phyloP scores from a whole-genome alignment of 768 basidiomycete genomes.

The Inosperma sp. region DNA sequence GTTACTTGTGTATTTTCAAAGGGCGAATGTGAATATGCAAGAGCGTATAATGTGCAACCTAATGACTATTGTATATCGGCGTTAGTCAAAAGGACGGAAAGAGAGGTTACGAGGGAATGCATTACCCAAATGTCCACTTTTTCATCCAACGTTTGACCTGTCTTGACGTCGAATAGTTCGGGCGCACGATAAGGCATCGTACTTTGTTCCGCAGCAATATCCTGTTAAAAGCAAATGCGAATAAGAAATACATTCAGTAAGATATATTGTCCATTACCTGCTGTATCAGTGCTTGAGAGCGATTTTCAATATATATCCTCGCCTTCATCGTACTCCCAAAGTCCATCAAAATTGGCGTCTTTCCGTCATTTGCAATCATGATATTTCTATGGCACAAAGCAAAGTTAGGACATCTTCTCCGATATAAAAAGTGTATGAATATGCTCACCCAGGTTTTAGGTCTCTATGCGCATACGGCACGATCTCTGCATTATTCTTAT shows the following conservation, averaged over 20 bases:
- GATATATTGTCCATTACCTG: conserved; percentile 48
- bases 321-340: conserved; percentile 92
- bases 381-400: conserved; percentile 64
- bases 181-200: conserved; percentile 99
- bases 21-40: conserved; percentile 93
- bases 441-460: conserved; percentile 85
- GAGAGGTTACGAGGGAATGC: conserved; percentile 23
- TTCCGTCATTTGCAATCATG: conserved; percentile 92
- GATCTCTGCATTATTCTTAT: conserved; percentile 45
- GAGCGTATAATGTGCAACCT: conserved; percentile 90
- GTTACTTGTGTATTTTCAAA: conserved; percentile 92
- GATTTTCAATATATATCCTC: conserved; percentile 71
- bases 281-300: conserved; percentile 83
- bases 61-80: conserved; percentile 63
- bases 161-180: conserved; percentile 96
- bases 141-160: conserved; percentile 80
- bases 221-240: conserved; percentile 39
- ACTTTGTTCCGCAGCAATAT: conserved; percentile 95
- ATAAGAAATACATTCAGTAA: background rate
- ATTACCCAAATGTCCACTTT: conserved; percentile 99
- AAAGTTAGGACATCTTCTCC: no score
- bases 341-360: conserved; percentile 91
- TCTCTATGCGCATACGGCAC: conserved; percentile 96
- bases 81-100: background rate
- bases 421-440: no score